Conservation (phyloP, 805 yeast species). For the Metschnikowia reukaufii region DNA sequence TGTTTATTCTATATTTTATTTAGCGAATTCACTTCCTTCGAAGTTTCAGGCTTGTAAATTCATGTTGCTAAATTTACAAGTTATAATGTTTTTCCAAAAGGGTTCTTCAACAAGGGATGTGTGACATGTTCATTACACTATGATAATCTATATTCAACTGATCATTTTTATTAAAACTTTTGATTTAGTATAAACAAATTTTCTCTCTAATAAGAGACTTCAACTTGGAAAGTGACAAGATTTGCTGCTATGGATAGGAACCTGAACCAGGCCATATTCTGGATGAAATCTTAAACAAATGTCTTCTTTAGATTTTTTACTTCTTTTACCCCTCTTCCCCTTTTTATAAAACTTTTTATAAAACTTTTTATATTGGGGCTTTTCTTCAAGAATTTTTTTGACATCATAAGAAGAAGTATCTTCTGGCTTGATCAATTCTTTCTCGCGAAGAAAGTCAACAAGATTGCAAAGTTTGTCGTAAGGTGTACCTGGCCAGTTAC, state of each 20-base stretch:
- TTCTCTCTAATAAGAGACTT: background rate
- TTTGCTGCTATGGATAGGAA: background rate
- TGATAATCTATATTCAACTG: too few species aligned
- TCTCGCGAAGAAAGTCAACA: background rate
- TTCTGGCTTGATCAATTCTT: background rate
- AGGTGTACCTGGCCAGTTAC: background rate
- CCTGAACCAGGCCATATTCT: background rate
- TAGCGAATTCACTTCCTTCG: too few species aligned
- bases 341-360: conserved; percentile 1
- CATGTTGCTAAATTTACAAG: too few species aligned
- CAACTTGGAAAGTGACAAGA: background rate
- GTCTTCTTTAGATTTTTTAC: background rate
- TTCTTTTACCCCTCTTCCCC: background rate
- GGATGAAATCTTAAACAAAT: conserved; percentile 4
- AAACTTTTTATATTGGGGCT: conserved; percentile 4
- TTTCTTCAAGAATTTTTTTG: background rate
- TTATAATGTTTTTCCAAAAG: too few species aligned
- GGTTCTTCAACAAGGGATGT: too few species aligned
- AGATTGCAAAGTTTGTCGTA: conserved; percentile 1
- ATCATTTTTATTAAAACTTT: too few species aligned
- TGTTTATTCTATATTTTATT: too few species aligned
- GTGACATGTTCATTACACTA: too few species aligned
- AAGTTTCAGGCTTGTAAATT: too few species aligned
- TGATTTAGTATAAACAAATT: too few species aligned
- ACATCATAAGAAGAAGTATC: background rate